phyloP scores from a whole-genome alignment of 495 filamentous ascomycete species.

The Astrocystis sublimbata region DNA sequence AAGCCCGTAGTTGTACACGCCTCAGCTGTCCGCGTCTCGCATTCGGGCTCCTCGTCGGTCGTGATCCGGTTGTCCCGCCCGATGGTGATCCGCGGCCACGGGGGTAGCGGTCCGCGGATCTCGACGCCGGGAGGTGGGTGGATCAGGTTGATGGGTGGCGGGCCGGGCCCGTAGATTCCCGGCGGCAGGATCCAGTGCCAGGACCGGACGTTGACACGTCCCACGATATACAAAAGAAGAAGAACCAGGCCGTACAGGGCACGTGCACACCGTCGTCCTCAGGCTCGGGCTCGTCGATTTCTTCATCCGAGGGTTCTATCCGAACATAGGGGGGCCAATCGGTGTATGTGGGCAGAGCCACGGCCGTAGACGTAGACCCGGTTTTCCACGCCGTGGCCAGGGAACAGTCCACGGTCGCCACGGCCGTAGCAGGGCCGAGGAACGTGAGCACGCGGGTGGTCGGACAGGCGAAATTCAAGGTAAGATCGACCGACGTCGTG shows the following conservation, averaged over 20 bases:
- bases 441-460: neutral
- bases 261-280: conserved; percentile 10
- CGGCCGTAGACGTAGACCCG: neutral
- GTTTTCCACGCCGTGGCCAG: neutral
- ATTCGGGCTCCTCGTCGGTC: neutral
- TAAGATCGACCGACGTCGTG: neutral
- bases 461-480: neutral
- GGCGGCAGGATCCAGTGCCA: conserved; percentile 23
- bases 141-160: conserved; percentile 14
- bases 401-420: neutral
- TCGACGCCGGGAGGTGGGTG: conserved; percentile 13
- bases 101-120: conserved; percentile 15
- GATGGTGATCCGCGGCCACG: conserved; percentile 27
- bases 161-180: conserved; percentile 20
- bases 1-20: neutral
- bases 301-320: neutral
- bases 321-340: neutral
- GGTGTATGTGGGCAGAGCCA: neutral
- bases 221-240: conserved; percentile 20
- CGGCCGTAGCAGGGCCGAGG: neutral
- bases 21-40: neutral
- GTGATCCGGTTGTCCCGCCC: conserved; percentile 13
- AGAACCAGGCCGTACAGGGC: conserved; percentile 21
- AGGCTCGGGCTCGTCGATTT: conserved; percentile 1
- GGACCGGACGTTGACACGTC: conserved; percentile 8